phyloP scores from a whole-genome alignment of 1,284 basidiomycete species.

The Neotropicomus parvogracilis region DNA sequence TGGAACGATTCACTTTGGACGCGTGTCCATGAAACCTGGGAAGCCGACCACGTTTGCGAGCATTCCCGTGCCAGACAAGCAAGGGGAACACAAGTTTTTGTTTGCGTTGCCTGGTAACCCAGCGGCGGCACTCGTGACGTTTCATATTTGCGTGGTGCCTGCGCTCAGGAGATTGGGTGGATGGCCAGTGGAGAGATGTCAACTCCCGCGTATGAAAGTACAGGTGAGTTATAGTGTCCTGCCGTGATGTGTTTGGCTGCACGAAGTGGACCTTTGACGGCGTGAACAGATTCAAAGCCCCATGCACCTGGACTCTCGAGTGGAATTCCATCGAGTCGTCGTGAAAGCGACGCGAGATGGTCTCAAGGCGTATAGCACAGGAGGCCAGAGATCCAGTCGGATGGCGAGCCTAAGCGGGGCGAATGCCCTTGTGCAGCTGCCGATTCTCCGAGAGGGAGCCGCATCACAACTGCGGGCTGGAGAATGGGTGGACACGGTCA shows the following conservation, averaged over 20 bases:
- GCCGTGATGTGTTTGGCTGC: not conserved
- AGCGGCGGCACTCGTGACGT: slow-evolving; percentile 84
- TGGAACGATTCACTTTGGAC: slow-evolving; percentile 80
- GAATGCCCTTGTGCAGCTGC: slow-evolving; percentile 74
- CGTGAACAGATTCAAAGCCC: slow-evolving; percentile 49
- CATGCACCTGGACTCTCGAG: slow-evolving; percentile 69
- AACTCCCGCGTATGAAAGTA: slow-evolving; percentile 64
- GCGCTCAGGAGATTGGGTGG: slow-evolving; percentile 73
- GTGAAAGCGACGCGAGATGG: slow-evolving; percentile 46
- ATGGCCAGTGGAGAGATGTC: slow-evolving; percentile 51
- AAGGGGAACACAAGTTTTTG: slow-evolving; percentile 48
- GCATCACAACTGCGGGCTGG: slow-evolving; percentile 47
- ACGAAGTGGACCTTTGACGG: not conserved
- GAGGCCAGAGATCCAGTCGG: slow-evolving; percentile 80
- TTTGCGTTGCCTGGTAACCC: slow-evolving; percentile 90
- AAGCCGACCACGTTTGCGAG: slow-evolving; percentile 88
- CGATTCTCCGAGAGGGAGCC: slow-evolving; percentile 42
- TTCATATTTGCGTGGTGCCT: slow-evolving; percentile 82
- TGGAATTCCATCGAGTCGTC: slow-evolving; percentile 79
- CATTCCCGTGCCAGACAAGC: slow-evolving; percentile 42
- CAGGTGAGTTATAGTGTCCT: slow-evolving; percentile 41
- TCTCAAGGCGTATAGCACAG: slow-evolving; percentile 72
- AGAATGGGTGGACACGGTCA: slow-evolving; percentile 51
- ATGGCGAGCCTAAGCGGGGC: slow-evolving; percentile 75
- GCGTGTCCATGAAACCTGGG: slow-evolving; percentile 68